phyloP scores from a whole-genome alignment of 768 basidiomycete genomes.

The Dentipellis sp. region DNA sequence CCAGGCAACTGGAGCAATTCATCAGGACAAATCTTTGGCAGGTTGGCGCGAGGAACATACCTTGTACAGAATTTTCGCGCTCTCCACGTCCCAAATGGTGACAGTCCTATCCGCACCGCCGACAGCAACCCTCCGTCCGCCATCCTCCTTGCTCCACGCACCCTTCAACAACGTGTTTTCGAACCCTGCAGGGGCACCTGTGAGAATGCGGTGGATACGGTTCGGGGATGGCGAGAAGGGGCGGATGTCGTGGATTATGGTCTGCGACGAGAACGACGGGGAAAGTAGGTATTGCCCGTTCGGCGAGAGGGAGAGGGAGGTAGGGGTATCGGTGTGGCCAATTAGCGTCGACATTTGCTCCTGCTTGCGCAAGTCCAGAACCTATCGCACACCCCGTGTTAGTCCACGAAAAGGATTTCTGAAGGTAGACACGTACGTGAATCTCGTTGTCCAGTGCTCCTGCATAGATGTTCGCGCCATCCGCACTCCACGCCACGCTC shows the following conservation, averaged over 20 bases:
- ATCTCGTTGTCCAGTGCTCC: constrained; percentile 94
- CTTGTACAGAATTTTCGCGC: constrained; percentile 69
- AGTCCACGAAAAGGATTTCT: not conserved
- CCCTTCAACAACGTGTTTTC: constrained; percentile 79
- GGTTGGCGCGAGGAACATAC: constrained; percentile 27
- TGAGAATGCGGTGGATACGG: constrained; percentile 68
- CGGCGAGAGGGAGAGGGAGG: constrained; percentile 87
- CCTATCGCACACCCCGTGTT: constrained; percentile 31
- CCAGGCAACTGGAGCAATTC: constrained; percentile 62
- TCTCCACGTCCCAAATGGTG: constrained; percentile 82
- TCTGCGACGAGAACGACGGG: constrained; percentile 83
- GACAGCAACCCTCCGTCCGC: constrained; percentile 72
- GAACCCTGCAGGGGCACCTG: constrained; percentile 90
- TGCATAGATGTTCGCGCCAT: constrained; percentile 84
- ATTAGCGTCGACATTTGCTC: constrained; percentile 70
- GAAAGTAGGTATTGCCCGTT: constrained; percentile 83
- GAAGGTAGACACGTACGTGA: constrained; percentile 49
- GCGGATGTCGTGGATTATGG: constrained; percentile 85
- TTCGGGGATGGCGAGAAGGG: constrained; percentile 81
- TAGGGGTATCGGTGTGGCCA: constrained; percentile 90
- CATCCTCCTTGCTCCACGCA: constrained; percentile 84
- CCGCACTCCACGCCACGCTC: constrained; percentile 84
- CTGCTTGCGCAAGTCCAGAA: constrained; percentile 84
- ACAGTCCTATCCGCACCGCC: constrained; percentile 87
- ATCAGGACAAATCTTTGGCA: not conserved